A percentile compares a stretch with the other conserved stretches of the same genome.
These are phyloP conservation scores for Pelargonium citronellum DNA, from an alignment of 441 rosid genomes.

Conservation along the genomic window DNA sequence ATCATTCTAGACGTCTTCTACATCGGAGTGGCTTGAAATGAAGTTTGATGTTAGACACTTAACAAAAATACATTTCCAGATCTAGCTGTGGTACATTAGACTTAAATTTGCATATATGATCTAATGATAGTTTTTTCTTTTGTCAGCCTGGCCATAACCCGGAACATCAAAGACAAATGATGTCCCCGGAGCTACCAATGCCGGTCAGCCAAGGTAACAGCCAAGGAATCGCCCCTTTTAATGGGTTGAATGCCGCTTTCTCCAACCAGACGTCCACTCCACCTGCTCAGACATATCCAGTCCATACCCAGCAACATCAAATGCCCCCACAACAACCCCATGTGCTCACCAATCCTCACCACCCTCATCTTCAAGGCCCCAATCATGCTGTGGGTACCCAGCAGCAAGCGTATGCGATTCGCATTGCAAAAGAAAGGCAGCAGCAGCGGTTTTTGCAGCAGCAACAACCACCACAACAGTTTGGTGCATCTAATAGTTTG, in stretches of 20 bases:
- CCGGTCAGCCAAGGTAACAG: conserved; percentile 66
- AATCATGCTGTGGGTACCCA: conserved; percentile 59
- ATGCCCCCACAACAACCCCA: conserved; percentile 64
- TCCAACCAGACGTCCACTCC: conserved; percentile 63
- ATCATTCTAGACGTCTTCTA: background rate
- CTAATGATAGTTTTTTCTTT: conserved; percentile 13
- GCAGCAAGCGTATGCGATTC: conserved; percentile 68
- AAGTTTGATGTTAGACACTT: background rate
- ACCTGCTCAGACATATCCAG: conserved; percentile 61
- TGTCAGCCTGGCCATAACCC: conserved; percentile 45
- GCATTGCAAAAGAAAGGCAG: conserved; percentile 64
- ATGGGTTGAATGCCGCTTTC: conserved; percentile 58
- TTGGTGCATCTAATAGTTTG: conserved; percentile 50
- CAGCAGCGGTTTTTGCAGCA: conserved; percentile 71
- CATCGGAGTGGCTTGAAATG: no score
- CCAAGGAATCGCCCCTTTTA: conserved; percentile 64
- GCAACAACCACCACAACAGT: conserved; percentile 60
- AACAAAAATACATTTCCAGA: background rate
- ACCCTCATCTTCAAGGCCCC: conserved; percentile 59
- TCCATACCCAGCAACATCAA: conserved; percentile 73
- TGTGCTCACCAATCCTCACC: conserved; percentile 47
- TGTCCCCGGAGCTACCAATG: conserved; percentile 58
- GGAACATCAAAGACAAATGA: conserved; percentile 59
- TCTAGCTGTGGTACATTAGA: background rate
- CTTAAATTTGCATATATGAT: background rate